Base-by-base conservation (phyloP, 73 alveolate genomes). In the Urostyla sp. region DNA sequence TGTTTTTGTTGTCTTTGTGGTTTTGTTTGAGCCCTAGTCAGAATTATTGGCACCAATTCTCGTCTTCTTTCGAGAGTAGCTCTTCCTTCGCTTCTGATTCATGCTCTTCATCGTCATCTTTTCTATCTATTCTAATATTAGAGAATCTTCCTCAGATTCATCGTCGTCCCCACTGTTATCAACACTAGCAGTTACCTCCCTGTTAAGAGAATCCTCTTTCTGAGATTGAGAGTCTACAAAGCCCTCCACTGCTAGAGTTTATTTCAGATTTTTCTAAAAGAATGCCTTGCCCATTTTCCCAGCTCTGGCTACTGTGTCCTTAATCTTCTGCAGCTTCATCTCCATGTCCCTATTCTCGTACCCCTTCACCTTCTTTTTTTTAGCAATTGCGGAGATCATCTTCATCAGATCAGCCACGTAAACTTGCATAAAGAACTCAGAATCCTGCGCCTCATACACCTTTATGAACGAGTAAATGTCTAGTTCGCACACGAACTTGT, bases 291-390 rank as follows among this genome's bases (percentile, higher is more conserved):
- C 79, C 26, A 38, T 21, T 43, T 37, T 63, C 20, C 60, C 79
- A n/a, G 79, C 79, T 23, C 21, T 0, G 21, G 30, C 60, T 3
- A 63, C 79, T 40, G 37, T 63, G 18, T 69, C 30, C 69, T 69
- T 53, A 3, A 69, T 69, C 60, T 69, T 46, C 35, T 69, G 16
- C 34, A 69, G 21, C 55, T 69, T 69, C 7, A 69, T 34, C 44
- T 69, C 83, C 67, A 69, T 69, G 34, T 69, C 83, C 32, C 83
- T 69, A 49, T 69, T 69, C 40, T 45, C 7, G 55, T 26, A 69
- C 6, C 83, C 83, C 48, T 49, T 69, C 8, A 48, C 52, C 56
- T 48, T 49, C 27, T 69, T 69, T 69, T 69, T 69, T 4, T 69
- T 46, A 16, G 44, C 72, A 18, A 69, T 46, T 6, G 35, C 52